Evolutionary conservation across 2,329 filamentous ascomycete genomes (phyloP).

Genomic region (Podosphaera xanthii): DNA sequence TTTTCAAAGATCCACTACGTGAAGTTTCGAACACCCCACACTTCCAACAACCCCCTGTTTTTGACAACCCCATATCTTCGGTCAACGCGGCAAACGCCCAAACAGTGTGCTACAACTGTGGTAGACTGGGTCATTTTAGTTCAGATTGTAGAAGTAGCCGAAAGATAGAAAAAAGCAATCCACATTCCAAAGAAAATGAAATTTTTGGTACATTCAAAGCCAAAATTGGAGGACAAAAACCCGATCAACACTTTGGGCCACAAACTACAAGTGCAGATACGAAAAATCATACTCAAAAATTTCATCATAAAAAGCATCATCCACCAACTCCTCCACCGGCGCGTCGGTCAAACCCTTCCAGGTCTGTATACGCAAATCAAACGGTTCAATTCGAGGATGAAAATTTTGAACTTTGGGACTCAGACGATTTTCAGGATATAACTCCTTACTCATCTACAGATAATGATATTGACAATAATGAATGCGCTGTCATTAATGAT

Average conservation of each 20-base stretch:
- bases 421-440: background rate
- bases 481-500: too few species aligned
- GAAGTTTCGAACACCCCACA: background rate
- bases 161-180: background rate
- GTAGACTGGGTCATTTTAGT: background rate
- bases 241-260: background rate
- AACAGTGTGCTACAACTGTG: background rate
- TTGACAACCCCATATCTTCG: background rate
- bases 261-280: background rate
- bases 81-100: background rate
- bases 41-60: background rate
- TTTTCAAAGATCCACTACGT: background rate
- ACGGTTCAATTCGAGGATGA: background rate
- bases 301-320: background rate
- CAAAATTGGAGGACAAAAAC: background rate
- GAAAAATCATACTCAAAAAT: background rate
- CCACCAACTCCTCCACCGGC: background rate
- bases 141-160: background rate
- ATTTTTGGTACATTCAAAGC: background rate
- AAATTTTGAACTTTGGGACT: background rate
- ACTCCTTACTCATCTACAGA: background rate
- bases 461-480: background rate
- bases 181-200: background rate
- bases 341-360: background rate
- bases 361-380: background rate